These are phyloP conservation scores for Annulohypoxylon bovei DNA, from an alignment of 495 filamentous ascomycete genomes.

Conservation along the genomic window DNA sequence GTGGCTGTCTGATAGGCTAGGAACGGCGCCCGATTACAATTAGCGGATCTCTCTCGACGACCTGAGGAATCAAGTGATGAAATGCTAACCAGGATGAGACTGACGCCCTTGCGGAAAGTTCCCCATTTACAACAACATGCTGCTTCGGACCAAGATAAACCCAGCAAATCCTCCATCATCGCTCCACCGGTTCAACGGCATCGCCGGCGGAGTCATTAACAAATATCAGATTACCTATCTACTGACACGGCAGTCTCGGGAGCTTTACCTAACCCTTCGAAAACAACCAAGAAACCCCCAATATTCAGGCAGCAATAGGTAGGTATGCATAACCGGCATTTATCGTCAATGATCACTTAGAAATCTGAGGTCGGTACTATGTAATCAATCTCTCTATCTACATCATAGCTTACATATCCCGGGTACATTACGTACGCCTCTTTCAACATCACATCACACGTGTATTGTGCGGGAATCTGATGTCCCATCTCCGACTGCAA, in stretches of 20 bases:
- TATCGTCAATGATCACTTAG: slow-evolving; percentile 11
- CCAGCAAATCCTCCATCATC: slow-evolving; percentile 33
- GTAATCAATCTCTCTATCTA: slow-evolving; percentile 31
- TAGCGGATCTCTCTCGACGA: slow-evolving; percentile 27
- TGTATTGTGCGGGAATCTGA: slow-evolving; percentile 3
- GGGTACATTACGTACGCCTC: slow-evolving; percentile 34
- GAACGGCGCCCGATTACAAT: slow-evolving; percentile 26
- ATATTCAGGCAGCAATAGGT: slow-evolving; percentile 35
- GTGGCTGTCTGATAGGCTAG: slow-evolving; percentile 47
- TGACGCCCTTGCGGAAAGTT: slow-evolving; percentile 22
- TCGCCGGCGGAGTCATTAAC: slow-evolving; percentile 49
- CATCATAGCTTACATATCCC: slow-evolving; percentile 23
- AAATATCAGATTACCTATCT: slow-evolving; percentile 43
- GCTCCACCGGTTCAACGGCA: slow-evolving; percentile 41
- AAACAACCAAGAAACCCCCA: slow-evolving; percentile 12
- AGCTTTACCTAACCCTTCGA: slow-evolving; percentile 9
- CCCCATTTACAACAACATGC: slow-evolving; percentile 24
- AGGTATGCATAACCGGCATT: background rate
- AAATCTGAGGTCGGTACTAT: slow-evolving; percentile 9
- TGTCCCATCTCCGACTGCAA: slow-evolving; percentile 2
- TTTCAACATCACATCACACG: background rate
- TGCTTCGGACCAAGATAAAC: slow-evolving; percentile 38
- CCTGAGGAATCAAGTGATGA: slow-evolving; percentile 42
- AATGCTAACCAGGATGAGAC: slow-evolving; percentile 29
- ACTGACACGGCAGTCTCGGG: slow-evolving; percentile 27